A percentile compares a stretch with the other conserved stretches of the same genome.
phyloP scores from a whole-genome alignment of 441 rosid genomes.

The Rhodomyrtus psidioides region DNA sequence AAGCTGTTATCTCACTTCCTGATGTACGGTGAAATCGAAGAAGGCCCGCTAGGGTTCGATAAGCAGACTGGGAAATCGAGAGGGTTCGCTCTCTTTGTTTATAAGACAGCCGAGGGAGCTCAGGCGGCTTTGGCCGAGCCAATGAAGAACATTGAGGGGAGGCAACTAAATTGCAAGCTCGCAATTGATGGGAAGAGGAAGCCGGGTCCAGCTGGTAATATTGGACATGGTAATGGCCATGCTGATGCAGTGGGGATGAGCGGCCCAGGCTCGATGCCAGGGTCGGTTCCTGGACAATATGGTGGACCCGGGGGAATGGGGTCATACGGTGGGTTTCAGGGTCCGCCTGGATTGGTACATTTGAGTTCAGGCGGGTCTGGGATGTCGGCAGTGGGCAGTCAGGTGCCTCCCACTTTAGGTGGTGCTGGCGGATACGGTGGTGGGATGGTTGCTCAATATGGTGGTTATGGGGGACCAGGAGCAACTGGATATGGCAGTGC shows the following conservation, averaged over 20 bases:
- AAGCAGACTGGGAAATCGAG: constrained; percentile 16
- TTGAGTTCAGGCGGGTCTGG: constrained; percentile 36
- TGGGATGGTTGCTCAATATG: constrained; percentile 29
- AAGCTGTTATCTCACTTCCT: neutral
- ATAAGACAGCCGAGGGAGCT: constrained; percentile 20
- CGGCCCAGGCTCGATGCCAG: constrained; percentile 21
- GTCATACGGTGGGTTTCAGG: constrained; percentile 17
- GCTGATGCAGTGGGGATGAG: constrained; percentile 41
- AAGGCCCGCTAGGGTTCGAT: constrained; percentile 24
- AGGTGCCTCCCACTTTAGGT: constrained; percentile 9
- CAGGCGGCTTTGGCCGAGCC: constrained; percentile 17
- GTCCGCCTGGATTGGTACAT: constrained; percentile 36
- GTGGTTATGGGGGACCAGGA: constrained; percentile 1
- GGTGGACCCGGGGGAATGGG: constrained; percentile 9
- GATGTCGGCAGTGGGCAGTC: constrained; percentile 26
- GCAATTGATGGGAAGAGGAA: constrained; percentile 70
- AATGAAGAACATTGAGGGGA: constrained; percentile 18
- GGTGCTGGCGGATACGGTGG: constrained; percentile 35
- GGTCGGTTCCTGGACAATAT: constrained; percentile 23
- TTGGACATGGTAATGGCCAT: constrained; percentile 11
- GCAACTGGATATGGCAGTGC: constrained; percentile 13
- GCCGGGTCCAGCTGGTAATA: constrained; percentile 11
- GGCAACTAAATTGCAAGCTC: constrained; percentile 15
- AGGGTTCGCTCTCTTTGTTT: constrained; percentile 27
- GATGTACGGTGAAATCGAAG: constrained; percentile 19